These are phyloP conservation scores for Dichotomocladium elegans DNA, from an alignment of 371 early-diverging fungal species.

Conservation along the genomic window DNA sequence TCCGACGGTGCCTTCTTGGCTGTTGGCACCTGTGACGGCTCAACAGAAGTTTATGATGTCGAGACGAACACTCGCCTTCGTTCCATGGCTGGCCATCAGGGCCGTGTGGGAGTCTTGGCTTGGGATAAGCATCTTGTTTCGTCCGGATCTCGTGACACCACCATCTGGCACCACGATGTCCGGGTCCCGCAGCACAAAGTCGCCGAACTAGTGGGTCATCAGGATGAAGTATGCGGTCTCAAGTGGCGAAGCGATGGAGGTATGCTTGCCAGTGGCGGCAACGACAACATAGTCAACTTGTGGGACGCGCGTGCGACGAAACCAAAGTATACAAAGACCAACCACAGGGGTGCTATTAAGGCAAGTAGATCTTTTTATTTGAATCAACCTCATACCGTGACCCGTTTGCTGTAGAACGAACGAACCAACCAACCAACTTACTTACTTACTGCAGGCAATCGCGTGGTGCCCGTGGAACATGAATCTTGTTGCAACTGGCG, in stretches of 20 bases:
- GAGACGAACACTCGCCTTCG: slow-evolving; percentile 65
- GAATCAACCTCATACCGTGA: too few relatives aligned
- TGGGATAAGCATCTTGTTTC: slow-evolving; percentile 88
- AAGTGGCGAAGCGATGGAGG: slow-evolving; percentile 88
- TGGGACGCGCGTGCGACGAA: slow-evolving; percentile 81
- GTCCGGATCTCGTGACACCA: slow-evolving; percentile 87
- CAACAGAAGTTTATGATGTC: slow-evolving; percentile 84
- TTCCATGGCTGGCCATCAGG: slow-evolving; percentile 69
- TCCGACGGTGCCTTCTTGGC: slow-evolving; percentile 78
- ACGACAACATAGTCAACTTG: slow-evolving; percentile 93
- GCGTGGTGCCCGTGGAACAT: slow-evolving; percentile 99
- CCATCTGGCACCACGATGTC: slow-evolving; percentile 93
- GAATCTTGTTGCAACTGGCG: slow-evolving; percentile 93
- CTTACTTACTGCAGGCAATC: slow-evolving; percentile 66
- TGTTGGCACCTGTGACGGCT: slow-evolving; percentile 83
- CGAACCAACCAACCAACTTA: too few relatives aligned
- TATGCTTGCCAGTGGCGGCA: slow-evolving; percentile 94
- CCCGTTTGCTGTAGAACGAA: too few relatives aligned
- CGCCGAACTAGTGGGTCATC: slow-evolving; percentile 66
- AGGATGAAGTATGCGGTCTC: slow-evolving; percentile 91
- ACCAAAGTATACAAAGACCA: slow-evolving; percentile 68
- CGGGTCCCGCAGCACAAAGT: slow-evolving; percentile 76
- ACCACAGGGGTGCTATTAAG: slow-evolving; percentile 89
- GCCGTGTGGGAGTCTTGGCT: slow-evolving; percentile 79
- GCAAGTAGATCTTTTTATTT: slow-evolving; percentile 26